Evolutionary conservation across 345 rosid genomes (phyloP).

Genomic region (Moricandia moricandioides): DNA sequence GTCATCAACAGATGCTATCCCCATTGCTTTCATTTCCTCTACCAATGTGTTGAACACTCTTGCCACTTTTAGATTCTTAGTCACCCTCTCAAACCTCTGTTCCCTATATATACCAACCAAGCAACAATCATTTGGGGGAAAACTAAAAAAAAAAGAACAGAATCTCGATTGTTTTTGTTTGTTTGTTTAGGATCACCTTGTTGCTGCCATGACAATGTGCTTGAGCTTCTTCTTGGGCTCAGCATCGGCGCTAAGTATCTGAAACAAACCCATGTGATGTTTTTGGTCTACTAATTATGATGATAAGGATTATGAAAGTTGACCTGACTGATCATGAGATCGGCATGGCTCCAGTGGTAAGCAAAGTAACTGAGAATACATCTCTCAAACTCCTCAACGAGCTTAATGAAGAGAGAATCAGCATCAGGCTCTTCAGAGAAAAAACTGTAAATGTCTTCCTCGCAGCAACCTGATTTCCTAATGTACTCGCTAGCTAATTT

Average conservation of each 20-base stretch:
- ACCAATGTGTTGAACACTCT: slow-evolving; percentile 73
- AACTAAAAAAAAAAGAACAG: background rate
- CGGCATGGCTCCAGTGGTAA: slow-evolving; percentile 84
- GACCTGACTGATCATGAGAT: slow-evolving; percentile 81
- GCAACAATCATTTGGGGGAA: slow-evolving; percentile 1
- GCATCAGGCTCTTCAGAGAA: slow-evolving; percentile 61
- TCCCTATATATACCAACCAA: slow-evolving; percentile 45
- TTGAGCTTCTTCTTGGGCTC: slow-evolving; percentile 79
- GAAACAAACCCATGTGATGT: slow-evolving; percentile 14
- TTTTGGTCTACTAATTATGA: background rate
- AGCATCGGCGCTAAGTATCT: slow-evolving; percentile 68
- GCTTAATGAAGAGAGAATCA: slow-evolving; percentile 75
- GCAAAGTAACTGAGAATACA: slow-evolving; percentile 93
- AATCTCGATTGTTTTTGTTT: background rate
- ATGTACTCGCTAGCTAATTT: slow-evolving; percentile 84
- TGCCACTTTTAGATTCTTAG: slow-evolving; percentile 73
- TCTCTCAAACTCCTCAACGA: slow-evolving; percentile 85
- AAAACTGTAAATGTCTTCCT: slow-evolving; percentile 65
- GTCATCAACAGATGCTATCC: slow-evolving; percentile 52
- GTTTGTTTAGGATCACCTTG: slow-evolving; percentile 44
- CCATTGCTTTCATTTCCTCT: slow-evolving; percentile 94
- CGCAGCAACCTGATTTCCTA: slow-evolving; percentile 59
- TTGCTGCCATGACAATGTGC: slow-evolving; percentile 82
- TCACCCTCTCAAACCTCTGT: slow-evolving; percentile 81
- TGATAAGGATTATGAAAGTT: background rate